Percentiles rank a stretch among this genome's conserved stretches.
Conservation (phyloP, 2,329 filamentous ascomycete species). For the Cercospora janseana region DNA sequence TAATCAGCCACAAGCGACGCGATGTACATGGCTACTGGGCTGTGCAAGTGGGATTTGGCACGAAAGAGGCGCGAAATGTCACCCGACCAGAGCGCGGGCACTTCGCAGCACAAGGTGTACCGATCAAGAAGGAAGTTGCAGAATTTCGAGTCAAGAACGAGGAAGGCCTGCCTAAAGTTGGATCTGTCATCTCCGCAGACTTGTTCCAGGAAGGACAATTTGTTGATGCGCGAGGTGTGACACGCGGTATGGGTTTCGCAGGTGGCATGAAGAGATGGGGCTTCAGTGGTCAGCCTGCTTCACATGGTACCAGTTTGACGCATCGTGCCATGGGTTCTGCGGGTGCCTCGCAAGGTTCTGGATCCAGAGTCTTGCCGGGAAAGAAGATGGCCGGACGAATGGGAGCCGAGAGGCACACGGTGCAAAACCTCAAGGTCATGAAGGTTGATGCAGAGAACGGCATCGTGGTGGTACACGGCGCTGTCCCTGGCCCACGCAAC, state of each 20-base stretch:
- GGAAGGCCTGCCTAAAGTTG: conserved; percentile 71
- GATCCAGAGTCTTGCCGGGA: conserved; percentile 86
- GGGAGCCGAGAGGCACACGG: conserved; percentile 83
- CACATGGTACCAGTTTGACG: conserved; percentile 92
- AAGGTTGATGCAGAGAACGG: conserved; percentile 85
- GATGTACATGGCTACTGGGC: conserved; percentile 86
- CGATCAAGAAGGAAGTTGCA: conserved; percentile 76
- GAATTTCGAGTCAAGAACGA: conserved; percentile 83
- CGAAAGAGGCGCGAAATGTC: conserved; percentile 70
- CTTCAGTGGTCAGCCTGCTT: conserved; percentile 82
- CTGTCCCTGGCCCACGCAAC: conserved; percentile 84
- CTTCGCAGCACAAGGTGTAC: conserved; percentile 76
- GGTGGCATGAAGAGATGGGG: conserved; percentile 98
- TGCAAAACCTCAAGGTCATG: conserved; percentile 87
- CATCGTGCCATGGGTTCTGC: conserved; percentile 89
- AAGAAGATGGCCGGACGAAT: conserved; percentile 98
- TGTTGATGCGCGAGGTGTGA: conserved; percentile 77
- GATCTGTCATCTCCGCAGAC: conserved; percentile 72
- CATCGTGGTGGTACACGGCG: conserved; percentile 82
- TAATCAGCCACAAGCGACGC: conserved; percentile 80
- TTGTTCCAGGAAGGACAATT: conserved; percentile 91
- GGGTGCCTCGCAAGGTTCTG: conserved; percentile 85
- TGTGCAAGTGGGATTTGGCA: conserved; percentile 81
- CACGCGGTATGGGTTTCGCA: conserved; percentile 86
- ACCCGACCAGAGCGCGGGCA: conserved; percentile 83